These are phyloP conservation scores for Candida tetrigidarum DNA, from an alignment of 1,139 yeast genomes.

Conservation along the genomic window DNA sequence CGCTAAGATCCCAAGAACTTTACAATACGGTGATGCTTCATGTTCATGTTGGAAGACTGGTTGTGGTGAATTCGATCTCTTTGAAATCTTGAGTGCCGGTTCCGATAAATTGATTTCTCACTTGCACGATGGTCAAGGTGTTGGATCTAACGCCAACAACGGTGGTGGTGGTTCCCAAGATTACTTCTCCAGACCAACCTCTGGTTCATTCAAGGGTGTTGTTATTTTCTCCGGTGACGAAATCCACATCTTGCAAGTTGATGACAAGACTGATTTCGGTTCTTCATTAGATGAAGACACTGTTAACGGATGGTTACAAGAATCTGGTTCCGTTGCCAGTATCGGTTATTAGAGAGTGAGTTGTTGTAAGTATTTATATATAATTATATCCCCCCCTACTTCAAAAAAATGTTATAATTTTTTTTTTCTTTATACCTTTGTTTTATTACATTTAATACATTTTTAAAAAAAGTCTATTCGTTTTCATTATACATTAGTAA, in stretches of 20 bases:
- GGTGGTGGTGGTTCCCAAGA: conserved; percentile 92
- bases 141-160: conserved; percentile 41
- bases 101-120: conserved; percentile 77
- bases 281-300: conserved; percentile 55
- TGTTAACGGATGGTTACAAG: conserved; percentile 57
- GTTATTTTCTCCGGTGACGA: conserved; percentile 67
- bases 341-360: conserved; percentile 23
- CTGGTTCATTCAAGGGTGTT: conserved; percentile 84
- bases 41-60: conserved; percentile 82
- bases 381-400: too few species aligned
- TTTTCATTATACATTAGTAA: too few species aligned
- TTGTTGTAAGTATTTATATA: too few species aligned
- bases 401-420: too few species aligned
- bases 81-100: conserved; percentile 75
- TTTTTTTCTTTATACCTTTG: not conserved
- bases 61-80: conserved; percentile 83
- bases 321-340: conserved; percentile 47
- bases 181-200: conserved; percentile 83
- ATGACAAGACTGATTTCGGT: conserved; percentile 49
- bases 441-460: too few species aligned
- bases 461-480: too few species aligned
- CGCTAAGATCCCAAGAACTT: conserved; percentile 78
- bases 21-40: conserved; percentile 64
- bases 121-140: conserved; percentile 87
- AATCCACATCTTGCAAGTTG: conserved; percentile 64